Percentiles rank a stretch among this genome's conserved stretches.
phyloP scores from a whole-genome alignment of 1,284 basidiomycete genomes.

The Puccinia polysora region DNA sequence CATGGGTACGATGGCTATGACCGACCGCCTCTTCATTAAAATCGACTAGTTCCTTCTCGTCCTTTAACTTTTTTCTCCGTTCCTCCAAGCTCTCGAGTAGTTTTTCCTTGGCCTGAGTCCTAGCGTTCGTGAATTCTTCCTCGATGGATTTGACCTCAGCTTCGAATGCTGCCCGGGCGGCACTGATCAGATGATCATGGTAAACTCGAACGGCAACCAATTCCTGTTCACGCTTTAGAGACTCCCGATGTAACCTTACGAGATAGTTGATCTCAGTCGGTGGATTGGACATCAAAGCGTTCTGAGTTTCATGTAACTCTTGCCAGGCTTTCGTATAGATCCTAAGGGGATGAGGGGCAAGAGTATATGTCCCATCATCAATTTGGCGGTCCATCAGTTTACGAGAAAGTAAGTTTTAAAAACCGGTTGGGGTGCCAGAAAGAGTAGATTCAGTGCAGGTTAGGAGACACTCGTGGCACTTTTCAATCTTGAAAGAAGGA shows the following conservation, averaged over 20 bases:
- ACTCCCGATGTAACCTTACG: conserved; percentile 55
- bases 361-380: no score
- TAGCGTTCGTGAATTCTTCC: conserved; percentile 55
- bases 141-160: conserved; percentile 57
- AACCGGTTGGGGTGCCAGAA: conserved; percentile 46
- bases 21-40: conserved; percentile 43
- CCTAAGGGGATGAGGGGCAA: conserved; percentile 45
- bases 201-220: conserved; percentile 55
- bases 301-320: conserved; percentile 47
- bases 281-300: conserved; percentile 50
- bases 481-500: no score
- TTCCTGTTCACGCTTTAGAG: conserved; percentile 56
- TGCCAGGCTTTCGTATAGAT: conserved; percentile 45
- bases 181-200: conserved; percentile 54
- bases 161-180: conserved; percentile 54
- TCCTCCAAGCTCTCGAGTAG: conserved; percentile 57
- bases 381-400: no score
- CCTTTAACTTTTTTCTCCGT: conserved; percentile 55
- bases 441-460: conserved; percentile 44
- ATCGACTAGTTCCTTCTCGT: conserved; percentile 56
- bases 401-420: conserved; percentile 45
- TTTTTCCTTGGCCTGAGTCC: conserved; percentile 54
- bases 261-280: conserved; percentile 56
- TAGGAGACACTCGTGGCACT: no score
- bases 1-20: conserved; percentile 27